phyloP scores from a whole-genome alignment of 1,284 basidiomycete genomes.

The Ustilago xerochloae region DNA sequence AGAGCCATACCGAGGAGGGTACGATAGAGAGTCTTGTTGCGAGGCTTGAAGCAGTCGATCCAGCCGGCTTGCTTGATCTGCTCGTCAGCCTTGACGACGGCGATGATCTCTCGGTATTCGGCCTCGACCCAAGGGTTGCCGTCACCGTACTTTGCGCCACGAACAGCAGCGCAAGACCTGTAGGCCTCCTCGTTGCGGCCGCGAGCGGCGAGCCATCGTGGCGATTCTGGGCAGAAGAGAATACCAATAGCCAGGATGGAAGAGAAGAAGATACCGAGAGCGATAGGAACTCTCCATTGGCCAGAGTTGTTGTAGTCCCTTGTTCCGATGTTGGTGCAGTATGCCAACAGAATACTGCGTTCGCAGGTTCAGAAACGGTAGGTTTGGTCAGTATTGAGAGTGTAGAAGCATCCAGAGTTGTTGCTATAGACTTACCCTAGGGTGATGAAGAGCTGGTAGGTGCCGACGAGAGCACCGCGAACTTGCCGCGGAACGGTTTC shows the following conservation, averaged over 20 bases:
- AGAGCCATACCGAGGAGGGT: conserved; percentile 73
- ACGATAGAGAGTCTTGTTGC: conserved; percentile 63
- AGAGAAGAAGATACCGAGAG: conserved; percentile 78
- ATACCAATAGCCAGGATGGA: conserved; percentile 77
- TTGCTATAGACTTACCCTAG: conserved; percentile 67
- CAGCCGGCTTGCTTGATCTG: conserved; percentile 41
- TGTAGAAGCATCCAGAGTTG: not conserved
- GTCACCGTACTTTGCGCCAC: conserved; percentile 71
- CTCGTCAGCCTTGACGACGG: conserved; percentile 49
- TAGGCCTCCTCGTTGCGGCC: conserved; percentile 74
- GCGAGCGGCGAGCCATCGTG: conserved; percentile 75
- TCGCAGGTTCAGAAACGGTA: too few relatives aligned
- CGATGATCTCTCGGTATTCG: conserved; percentile 63
- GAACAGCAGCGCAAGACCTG: conserved; percentile 73
- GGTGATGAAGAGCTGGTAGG: conserved; percentile 73
- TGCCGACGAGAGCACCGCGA: conserved; percentile 77
- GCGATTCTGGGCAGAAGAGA: conserved; percentile 80
- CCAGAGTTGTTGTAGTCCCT: conserved; percentile 60
- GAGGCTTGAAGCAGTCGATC: conserved; percentile 62
- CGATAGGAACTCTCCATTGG: conserved; percentile 78
- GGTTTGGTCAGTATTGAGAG: not conserved
- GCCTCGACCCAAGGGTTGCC: conserved; percentile 60
- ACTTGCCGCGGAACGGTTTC: conserved; percentile 82
- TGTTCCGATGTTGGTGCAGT: conserved; percentile 69
- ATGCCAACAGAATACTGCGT: conserved; percentile 82